Conservation (phyloP, 1,284 basidiomycete species). For the Phenoliferia sp. region DNA sequence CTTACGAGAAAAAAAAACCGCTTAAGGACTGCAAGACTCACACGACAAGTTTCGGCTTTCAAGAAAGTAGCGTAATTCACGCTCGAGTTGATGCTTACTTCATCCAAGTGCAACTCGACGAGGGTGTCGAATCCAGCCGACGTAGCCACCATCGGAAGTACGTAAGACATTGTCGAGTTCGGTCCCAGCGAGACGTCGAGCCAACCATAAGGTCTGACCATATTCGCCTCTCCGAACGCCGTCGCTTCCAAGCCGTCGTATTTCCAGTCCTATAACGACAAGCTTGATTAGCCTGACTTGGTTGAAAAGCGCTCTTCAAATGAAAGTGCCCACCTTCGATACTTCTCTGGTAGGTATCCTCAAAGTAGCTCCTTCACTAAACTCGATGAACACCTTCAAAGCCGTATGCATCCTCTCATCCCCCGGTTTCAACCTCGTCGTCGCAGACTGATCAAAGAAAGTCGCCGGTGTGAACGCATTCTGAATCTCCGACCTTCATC, state of each 20-base stretch:
- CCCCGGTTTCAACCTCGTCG: conserved; percentile 60
- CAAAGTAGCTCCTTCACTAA: conserved; percentile 67
- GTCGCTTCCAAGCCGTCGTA: conserved; percentile 60
- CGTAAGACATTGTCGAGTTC: conserved; percentile 74
- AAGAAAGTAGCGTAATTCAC: conserved; percentile 78
- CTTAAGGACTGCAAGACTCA: conserved; percentile 26
- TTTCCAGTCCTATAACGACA: conserved; percentile 65
- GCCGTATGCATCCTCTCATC: conserved; percentile 74
- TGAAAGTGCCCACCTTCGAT: conserved; percentile 70
- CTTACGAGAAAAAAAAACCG: conserved; percentile 3
- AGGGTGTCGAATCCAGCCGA: conserved; percentile 68
- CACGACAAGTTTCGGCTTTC: conserved; percentile 62
- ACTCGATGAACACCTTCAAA: conserved; percentile 70
- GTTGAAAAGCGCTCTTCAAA: background rate
- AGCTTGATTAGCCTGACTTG: background rate
- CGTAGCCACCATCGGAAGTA: conserved; percentile 71
- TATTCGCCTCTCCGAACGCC: conserved; percentile 34
- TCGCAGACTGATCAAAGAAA: conserved; percentile 60
- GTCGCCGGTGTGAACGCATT: conserved; percentile 72
- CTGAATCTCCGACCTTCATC: conserved; percentile 64
- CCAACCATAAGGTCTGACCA: conserved; percentile 56
- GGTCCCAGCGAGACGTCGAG: conserved; percentile 71
- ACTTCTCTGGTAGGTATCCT: conserved; percentile 80
- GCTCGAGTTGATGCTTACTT: conserved; percentile 69
- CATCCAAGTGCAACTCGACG: conserved; percentile 76